A percentile compares a stretch with the other conserved stretches of the same genome.
phyloP scores from a whole-genome alignment of 306 rosid genomes.

The Lablab purpureus region DNA sequence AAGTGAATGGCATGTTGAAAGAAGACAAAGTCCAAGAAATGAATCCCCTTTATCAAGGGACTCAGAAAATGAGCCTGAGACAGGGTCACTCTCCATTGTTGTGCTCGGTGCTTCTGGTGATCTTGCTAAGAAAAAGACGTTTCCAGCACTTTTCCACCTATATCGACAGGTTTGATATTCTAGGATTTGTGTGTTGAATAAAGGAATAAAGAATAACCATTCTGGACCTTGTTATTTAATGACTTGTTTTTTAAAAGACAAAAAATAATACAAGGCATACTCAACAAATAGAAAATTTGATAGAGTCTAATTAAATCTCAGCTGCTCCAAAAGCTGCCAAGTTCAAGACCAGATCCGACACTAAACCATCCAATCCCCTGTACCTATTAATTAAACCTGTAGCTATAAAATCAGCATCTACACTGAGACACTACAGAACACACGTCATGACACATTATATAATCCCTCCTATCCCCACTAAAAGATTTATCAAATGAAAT shows the following conservation, averaged over 20 bases:
- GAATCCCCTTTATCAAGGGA: slow-evolving; percentile 63
- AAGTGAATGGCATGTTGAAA: slow-evolving; percentile 65
- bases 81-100: slow-evolving; percentile 76
- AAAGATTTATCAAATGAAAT: not conserved
- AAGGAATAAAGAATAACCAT: not conserved
- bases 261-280: not conserved
- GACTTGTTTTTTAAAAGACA: not conserved
- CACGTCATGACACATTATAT: not conserved
- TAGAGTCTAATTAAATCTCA: not conserved
- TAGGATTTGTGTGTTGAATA: not conserved
- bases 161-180: slow-evolving; percentile 68
- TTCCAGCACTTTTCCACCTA: slow-evolving; percentile 91
- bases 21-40: slow-evolving; percentile 43
- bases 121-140: slow-evolving; percentile 99
- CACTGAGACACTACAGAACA: not conserved
- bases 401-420: not conserved
- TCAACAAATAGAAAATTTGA: not conserved
- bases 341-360: not conserved
- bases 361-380: not conserved
- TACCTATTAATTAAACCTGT: not conserved
- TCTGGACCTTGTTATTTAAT: slow-evolving; percentile 16
- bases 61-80: slow-evolving; percentile 59
- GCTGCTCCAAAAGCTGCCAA: not conserved
- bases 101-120: slow-evolving; percentile 99
- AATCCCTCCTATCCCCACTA: not conserved